A percentile compares a stretch with the other conserved stretches of the same genome.
Evolutionary conservation across 1,284 basidiomycete genomes (phyloP).

Genomic region (Phlebopus sp.): DNA sequence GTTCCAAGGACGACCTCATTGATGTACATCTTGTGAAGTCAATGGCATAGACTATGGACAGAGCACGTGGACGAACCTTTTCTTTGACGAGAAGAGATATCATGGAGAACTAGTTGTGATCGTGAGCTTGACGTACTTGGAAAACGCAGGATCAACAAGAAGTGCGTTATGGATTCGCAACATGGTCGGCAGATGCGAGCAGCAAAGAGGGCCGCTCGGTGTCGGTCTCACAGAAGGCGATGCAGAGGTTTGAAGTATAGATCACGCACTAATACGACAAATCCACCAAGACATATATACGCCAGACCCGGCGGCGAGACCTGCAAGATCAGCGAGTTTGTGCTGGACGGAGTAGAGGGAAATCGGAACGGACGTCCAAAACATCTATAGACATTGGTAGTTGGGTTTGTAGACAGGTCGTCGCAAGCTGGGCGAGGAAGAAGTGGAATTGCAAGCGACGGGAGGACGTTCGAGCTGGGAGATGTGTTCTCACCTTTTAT

Average conservation of each 20-base stretch:
- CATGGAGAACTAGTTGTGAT: constrained; percentile 64
- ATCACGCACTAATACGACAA: constrained; percentile 58
- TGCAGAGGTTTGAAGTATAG: neutral
- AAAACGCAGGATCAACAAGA: neutral
- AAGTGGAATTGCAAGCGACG: no score
- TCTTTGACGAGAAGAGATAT: constrained; percentile 83
- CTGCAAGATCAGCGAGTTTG: constrained; percentile 33
- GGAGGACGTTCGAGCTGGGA: no score
- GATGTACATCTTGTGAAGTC: constrained; percentile 49
- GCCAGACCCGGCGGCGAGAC: constrained; percentile 50
- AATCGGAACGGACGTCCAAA: constrained; percentile 24
- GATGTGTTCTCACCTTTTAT: no score
- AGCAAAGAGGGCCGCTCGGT: neutral
- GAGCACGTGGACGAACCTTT: constrained; percentile 40
- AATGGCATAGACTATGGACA: neutral
- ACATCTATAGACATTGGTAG: constrained; percentile 19
- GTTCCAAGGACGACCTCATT: constrained; percentile 94
- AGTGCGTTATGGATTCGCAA: neutral
- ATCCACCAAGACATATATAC: constrained; percentile 79
- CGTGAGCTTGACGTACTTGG: constrained; percentile 2
- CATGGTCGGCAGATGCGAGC: neutral
- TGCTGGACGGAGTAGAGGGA: neutral
- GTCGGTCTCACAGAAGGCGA: neutral
- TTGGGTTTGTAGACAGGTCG: no score
- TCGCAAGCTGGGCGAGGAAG: no score